phyloP scores from a whole-genome alignment of 768 basidiomycete species.

The Vararia minispora region DNA sequence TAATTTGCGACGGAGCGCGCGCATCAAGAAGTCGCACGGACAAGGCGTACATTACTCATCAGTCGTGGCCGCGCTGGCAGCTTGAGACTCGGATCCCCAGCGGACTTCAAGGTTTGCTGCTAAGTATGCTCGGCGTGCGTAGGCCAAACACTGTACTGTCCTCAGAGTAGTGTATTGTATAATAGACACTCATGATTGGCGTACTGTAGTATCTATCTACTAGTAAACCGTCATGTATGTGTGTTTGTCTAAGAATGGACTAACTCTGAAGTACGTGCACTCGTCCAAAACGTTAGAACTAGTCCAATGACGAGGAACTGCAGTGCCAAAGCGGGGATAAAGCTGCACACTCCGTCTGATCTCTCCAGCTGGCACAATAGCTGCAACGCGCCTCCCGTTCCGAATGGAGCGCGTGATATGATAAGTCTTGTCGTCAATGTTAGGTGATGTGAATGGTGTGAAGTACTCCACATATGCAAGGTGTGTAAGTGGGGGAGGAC shows the following conservation, averaged over 20 bases:
- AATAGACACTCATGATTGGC: too few relatives aligned
- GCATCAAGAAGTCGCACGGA: too few relatives aligned
- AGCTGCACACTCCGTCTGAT: conserved; percentile 23
- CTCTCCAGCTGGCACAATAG: conserved; percentile 15
- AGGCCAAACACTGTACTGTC: too few relatives aligned
- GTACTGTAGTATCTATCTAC: neutral
- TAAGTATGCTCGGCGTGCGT: too few relatives aligned
- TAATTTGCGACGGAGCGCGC: too few relatives aligned
- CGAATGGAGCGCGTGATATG: conserved; percentile 13
- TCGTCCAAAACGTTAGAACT: conserved; percentile 22
- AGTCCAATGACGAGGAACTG: conserved; percentile 21
- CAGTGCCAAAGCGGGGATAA: conserved; percentile 21
- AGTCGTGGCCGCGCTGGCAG: too few relatives aligned
- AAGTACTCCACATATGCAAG: conserved; percentile 24
- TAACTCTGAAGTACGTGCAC: conserved; percentile 21
- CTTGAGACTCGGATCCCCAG: too few relatives aligned
- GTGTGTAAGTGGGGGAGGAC: conserved; percentile 13
- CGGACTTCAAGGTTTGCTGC: too few relatives aligned
- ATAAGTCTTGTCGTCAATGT: conserved; percentile 18
- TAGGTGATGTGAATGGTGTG: conserved; percentile 12
- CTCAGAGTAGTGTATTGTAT: too few relatives aligned
- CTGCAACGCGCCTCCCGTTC: conserved; percentile 8
- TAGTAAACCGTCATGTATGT: conserved; percentile 14
- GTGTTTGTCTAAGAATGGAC: conserved; percentile 21
- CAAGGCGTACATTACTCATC: too few relatives aligned